Percentiles rank a stretch among this genome's conserved stretches.
These are phyloP conservation scores for Sporothrix protearum DNA, from an alignment of 2,329 filamentous ascomycete genomes.

Conservation along the genomic window DNA sequence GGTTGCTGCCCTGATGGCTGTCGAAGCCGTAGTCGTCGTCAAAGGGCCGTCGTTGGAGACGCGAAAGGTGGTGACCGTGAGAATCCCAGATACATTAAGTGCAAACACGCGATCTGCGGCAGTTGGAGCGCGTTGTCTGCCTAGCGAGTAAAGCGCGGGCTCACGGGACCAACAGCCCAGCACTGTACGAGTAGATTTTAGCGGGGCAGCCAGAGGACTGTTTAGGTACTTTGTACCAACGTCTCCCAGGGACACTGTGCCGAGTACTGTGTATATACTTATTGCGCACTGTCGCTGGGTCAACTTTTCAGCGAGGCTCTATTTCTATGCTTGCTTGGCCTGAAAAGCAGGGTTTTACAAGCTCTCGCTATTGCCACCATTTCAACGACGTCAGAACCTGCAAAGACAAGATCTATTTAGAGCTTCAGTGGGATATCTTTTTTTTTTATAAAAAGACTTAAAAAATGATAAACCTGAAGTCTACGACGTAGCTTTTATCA, in stretches of 20 bases:
- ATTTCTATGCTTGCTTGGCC: neutral
- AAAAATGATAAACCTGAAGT: no score
- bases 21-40: neutral
- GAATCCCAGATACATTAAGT: neutral
- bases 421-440: no score
- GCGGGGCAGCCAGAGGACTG: neutral
- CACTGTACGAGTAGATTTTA: neutral
- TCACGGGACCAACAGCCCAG: constrained; percentile 23
- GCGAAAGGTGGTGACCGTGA: constrained; percentile 1
- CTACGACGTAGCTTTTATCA: neutral
- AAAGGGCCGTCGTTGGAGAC: neutral
- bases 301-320: neutral
- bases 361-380: neutral
- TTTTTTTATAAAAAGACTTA: no score
- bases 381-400: neutral
- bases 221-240: neutral
- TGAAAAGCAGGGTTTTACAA: neutral
- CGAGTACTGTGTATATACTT: neutral
- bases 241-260: neutral
- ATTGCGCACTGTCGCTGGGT: neutral
- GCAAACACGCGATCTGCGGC: neutral
- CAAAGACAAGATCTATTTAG: neutral
- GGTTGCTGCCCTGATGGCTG: neutral
- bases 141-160: constrained; percentile 23
- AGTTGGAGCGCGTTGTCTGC: constrained; percentile 25